A percentile compares a stretch with the other conserved stretches of the same genome.
phyloP scores from a whole-genome alignment of 805 yeast genomes.

The Metschnikowia amazonensis region DNA sequence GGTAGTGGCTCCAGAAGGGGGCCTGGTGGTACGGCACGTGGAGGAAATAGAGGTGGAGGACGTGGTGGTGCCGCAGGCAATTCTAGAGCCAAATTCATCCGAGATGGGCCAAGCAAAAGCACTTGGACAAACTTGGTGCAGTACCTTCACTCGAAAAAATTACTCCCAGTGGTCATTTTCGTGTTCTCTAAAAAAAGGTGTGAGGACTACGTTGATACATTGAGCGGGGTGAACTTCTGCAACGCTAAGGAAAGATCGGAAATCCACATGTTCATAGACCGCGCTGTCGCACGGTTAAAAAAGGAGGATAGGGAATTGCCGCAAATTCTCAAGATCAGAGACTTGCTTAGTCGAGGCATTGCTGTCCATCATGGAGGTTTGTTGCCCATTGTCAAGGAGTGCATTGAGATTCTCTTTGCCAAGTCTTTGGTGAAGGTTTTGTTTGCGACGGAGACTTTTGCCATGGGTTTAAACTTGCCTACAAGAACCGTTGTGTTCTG shows the following conservation, averaged over 20 bases:
- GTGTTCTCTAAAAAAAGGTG: slow-evolving; percentile 92
- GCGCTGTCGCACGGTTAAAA: slow-evolving; percentile 80
- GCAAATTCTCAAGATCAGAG: slow-evolving; percentile 79
- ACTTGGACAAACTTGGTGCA: slow-evolving; percentile 76
- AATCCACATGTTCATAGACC: slow-evolving; percentile 88
- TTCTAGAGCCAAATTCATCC: slow-evolving; percentile 24
- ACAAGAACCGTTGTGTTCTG: slow-evolving; percentile 94
- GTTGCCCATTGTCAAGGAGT: slow-evolving; percentile 87
- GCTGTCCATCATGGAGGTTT: slow-evolving; percentile 96
- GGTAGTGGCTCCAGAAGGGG: slow-evolving; percentile 41
- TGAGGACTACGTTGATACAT: slow-evolving; percentile 84
- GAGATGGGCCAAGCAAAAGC: slow-evolving; percentile 72
- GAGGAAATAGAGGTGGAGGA: slow-evolving; percentile 32
- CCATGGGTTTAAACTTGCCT: slow-evolving; percentile 96
- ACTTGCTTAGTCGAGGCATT: slow-evolving; percentile 82
- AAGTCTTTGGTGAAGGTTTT: slow-evolving; percentile 81
- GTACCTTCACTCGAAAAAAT: slow-evolving; percentile 56
- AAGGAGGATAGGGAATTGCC: slow-evolving; percentile 92
- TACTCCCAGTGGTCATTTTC: slow-evolving; percentile 90
- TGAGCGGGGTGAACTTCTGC: slow-evolving; percentile 73
- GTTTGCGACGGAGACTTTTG: slow-evolving; percentile 97
- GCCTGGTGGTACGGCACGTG: slow-evolving; percentile 44
- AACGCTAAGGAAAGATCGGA: slow-evolving; percentile 83
- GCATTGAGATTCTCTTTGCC: slow-evolving; percentile 88
- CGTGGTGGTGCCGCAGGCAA: slow-evolving; percentile 11